These are phyloP conservation scores for Daldinia decipiens DNA, from an alignment of 495 filamentous ascomycete genomes.

Conservation along the genomic window DNA sequence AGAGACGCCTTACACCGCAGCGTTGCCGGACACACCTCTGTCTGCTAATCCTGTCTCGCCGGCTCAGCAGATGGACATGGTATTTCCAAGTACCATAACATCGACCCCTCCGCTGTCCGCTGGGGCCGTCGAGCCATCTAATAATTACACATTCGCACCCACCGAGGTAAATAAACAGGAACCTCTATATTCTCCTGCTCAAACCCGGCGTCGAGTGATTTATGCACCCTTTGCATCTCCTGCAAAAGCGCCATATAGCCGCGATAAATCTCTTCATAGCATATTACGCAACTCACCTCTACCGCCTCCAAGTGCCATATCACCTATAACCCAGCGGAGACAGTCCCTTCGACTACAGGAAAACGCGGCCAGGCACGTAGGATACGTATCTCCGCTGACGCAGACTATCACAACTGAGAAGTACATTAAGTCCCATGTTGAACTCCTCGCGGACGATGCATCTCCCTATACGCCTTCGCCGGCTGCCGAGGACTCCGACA, in stretches of 20 bases:
- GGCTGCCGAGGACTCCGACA: slow-evolving; percentile 46
- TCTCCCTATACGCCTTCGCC: slow-evolving; percentile 59
- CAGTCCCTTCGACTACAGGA: slow-evolving; percentile 61
- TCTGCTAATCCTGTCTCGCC: slow-evolving; percentile 58
- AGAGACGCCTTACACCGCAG: slow-evolving; percentile 56
- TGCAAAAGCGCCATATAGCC: slow-evolving; percentile 66
- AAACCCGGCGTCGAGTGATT: slow-evolving; percentile 39
- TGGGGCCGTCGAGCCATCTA: slow-evolving; percentile 52
- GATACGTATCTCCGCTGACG: slow-evolving; percentile 63
- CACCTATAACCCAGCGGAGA: slow-evolving; percentile 59
- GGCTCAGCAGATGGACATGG: slow-evolving; percentile 50
- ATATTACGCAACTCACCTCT: slow-evolving; percentile 82
- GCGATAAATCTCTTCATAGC: slow-evolving; percentile 71
- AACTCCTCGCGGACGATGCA: slow-evolving; percentile 61
- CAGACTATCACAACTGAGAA: slow-evolving; percentile 65
- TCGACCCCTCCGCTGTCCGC: slow-evolving; percentile 62
- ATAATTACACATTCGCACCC: slow-evolving; percentile 53
- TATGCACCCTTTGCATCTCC: slow-evolving; percentile 30
- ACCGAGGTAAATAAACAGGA: slow-evolving; percentile 33
- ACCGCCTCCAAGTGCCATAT: slow-evolving; percentile 57
- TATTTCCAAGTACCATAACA: slow-evolving; percentile 59
- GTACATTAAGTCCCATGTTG: slow-evolving; percentile 66
- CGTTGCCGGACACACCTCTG: slow-evolving; percentile 57
- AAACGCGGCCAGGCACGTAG: slow-evolving; percentile 59
- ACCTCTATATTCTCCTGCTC: slow-evolving; percentile 36